Evolutionary conservation across 805 yeast genomes (phyloP).

Genomic region (Wickerhamomyces rabaulensis): DNA sequence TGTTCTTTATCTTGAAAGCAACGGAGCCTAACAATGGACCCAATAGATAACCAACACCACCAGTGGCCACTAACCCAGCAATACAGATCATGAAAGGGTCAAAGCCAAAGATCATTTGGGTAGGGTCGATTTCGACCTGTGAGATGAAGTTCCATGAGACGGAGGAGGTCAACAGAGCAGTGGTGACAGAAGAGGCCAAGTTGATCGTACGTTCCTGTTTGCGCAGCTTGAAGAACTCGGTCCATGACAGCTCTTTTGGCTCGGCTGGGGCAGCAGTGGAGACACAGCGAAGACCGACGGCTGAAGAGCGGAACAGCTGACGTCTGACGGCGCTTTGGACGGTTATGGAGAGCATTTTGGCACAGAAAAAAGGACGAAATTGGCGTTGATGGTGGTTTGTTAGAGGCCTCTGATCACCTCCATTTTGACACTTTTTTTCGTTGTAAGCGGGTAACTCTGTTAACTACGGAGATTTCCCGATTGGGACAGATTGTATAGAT

Average conservation of each 20-base stretch:
- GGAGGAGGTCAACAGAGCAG: conserved; percentile 62
- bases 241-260: conserved; percentile 53
- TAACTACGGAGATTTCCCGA: too few species aligned
- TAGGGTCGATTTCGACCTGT: conserved; percentile 80
- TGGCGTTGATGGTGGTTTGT: too few species aligned
- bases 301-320: conserved; percentile 2
- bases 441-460: too few species aligned
- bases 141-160: conserved; percentile 74
- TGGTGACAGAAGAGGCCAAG: conserved; percentile 56
- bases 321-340: conserved; percentile 5
- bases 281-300: neutral
- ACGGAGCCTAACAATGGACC: conserved; percentile 82
- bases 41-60: conserved; percentile 69
- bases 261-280: neutral
- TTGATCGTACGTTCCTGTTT: conserved; percentile 71
- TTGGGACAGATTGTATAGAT: too few species aligned
- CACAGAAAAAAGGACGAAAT: too few species aligned
- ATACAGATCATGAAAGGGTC: conserved; percentile 83
- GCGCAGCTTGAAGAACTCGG: conserved; percentile 70
- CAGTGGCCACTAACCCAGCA: conserved; percentile 67
- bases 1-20: conserved; percentile 54
- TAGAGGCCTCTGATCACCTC: too few species aligned
- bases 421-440: too few species aligned
- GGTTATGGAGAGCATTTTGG: conserved; percentile 7
- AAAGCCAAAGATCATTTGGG: conserved; percentile 78